These are phyloP conservation scores for Pythium monospermum DNA, from an alignment of 352 stramenopile genomes.

Conservation along the genomic window DNA sequence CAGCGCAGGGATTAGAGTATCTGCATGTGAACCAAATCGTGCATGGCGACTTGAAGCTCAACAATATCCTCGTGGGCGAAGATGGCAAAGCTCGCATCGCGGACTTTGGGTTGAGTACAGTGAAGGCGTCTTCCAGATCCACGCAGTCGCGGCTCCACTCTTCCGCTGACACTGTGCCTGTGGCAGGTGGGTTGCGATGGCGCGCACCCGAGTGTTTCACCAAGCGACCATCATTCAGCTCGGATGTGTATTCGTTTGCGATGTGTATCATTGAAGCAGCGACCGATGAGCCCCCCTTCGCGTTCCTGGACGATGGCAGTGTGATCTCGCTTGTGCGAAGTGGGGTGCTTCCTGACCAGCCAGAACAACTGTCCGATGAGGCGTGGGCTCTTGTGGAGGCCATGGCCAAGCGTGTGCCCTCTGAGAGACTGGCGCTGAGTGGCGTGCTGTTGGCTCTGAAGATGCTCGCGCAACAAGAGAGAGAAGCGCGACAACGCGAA, in stretches of 20 bases:
- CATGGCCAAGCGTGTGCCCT: too few relatives aligned
- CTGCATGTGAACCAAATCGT: slow-evolving; percentile 5
- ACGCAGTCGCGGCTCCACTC: too few relatives aligned
- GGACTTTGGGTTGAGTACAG: slow-evolving; percentile 17
- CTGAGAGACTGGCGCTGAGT: too few relatives aligned
- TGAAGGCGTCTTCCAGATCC: slow-evolving; percentile 2
- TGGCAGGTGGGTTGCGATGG: slow-evolving; percentile 16
- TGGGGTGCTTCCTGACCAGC: neutral
- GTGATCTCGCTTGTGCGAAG: neutral
- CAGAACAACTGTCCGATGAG: slow-evolving; percentile 1
- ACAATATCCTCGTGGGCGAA: slow-evolving; percentile 12
- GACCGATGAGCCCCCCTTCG: slow-evolving; percentile 7
- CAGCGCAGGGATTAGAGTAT: neutral
- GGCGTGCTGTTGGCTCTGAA: too few relatives aligned
- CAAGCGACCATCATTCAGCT: slow-evolving; percentile 2
- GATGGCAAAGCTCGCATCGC: slow-evolving; percentile 12
- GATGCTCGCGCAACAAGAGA: too few relatives aligned
- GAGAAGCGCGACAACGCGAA: too few relatives aligned
- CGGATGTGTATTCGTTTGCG: slow-evolving; percentile 38
- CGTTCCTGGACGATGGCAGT: neutral
- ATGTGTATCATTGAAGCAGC: slow-evolving; percentile 46
- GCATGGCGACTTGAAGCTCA: slow-evolving; percentile 15
- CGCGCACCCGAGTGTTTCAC: slow-evolving; percentile 24
- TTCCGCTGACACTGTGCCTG: neutral
- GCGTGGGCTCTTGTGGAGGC: slow-evolving; percentile 10